Percentiles rank a stretch among this genome's conserved stretches.
Evolutionary conservation across 192 early-diverging fungal genomes (phyloP).

Genomic region (Coemansia sp.): DNA sequence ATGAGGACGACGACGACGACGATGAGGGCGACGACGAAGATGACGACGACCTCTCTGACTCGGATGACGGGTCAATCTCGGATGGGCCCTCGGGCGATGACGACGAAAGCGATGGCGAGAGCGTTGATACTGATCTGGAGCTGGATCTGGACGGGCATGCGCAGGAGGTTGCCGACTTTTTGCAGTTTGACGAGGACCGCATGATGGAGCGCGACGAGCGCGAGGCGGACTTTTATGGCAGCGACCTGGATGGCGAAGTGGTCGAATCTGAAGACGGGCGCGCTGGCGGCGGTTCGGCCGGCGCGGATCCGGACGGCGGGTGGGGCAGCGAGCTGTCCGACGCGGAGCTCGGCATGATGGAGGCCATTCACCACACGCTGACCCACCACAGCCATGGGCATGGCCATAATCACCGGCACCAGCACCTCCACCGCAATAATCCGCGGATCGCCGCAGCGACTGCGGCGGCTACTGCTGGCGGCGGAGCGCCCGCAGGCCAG

Average conservation of each 20-base stretch:
- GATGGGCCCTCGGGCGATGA: constrained; percentile 14
- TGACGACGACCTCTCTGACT: constrained; percentile 37
- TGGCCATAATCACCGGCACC: constrained; percentile 5
- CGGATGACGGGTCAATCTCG: constrained; percentile 24
- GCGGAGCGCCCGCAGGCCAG: background rate
- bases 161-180: background rate
- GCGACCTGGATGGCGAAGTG: constrained; percentile 54
- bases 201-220: constrained; percentile 56
- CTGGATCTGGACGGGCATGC: background rate
- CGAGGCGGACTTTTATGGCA: constrained; percentile 55
- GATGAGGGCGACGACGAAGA: constrained; percentile 48
- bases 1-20: constrained; percentile 55
- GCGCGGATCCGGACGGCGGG: constrained; percentile 17
- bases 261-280: constrained; percentile 16
- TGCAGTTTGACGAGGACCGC: constrained; percentile 44
- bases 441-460: constrained; percentile 3
- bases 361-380: constrained; percentile 10
- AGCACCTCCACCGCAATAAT: constrained; percentile 1
- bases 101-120: constrained; percentile 33
- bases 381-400: constrained; percentile 16
- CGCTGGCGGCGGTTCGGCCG: constrained; percentile 35
- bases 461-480: constrained; percentile 9
- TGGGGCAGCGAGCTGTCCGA: constrained; percentile 38
- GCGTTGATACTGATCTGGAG: background rate
- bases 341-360: constrained; percentile 8